Evolutionary conservation across 2,329 filamentous ascomycete species (phyloP).

Genomic region (Fusarium goolgardi): DNA sequence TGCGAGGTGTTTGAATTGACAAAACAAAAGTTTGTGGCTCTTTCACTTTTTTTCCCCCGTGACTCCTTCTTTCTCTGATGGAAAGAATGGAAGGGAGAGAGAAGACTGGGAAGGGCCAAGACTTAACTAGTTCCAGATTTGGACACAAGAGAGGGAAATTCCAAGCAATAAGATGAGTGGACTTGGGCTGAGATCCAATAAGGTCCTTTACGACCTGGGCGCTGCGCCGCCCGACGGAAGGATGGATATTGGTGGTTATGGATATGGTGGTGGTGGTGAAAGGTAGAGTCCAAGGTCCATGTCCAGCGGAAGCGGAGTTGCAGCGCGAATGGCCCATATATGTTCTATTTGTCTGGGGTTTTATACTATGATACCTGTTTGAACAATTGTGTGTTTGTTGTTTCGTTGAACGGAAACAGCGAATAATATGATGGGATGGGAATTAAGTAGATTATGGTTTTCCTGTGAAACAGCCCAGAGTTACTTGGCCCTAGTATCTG

Average conservation of each 20-base stretch:
- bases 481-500: not conserved
- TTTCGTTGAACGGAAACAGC: slow-evolving; percentile 2
- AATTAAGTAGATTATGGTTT: not conserved
- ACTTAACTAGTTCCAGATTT: slow-evolving; percentile 28
- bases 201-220: slow-evolving; percentile 27
- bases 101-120: slow-evolving; percentile 26
- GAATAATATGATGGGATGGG: not conserved
- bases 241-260: slow-evolving; percentile 26
- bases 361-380: not conserved
- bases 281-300: not conserved
- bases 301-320: slow-evolving; percentile 9
- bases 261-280: slow-evolving; percentile 24
- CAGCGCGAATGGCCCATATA: slow-evolving; percentile 7
- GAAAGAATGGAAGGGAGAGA: slow-evolving; percentile 24
- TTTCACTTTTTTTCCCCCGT: not conserved
- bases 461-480: not conserved
- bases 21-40: slow-evolving; percentile 1
- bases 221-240: slow-evolving; percentile 29
- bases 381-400: not conserved
- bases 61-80: slow-evolving; percentile 1
- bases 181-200: slow-evolving; percentile 28
- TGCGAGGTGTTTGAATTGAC: slow-evolving; percentile 23
- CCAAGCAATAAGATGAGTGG: slow-evolving; percentile 35
- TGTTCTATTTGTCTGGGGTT: slow-evolving; percentile 7
- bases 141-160: slow-evolving; percentile 25